These are phyloP conservation scores for Colletotrichum limetticola DNA, from an alignment of 2,329 filamentous ascomycete species.

Conservation along the genomic window DNA sequence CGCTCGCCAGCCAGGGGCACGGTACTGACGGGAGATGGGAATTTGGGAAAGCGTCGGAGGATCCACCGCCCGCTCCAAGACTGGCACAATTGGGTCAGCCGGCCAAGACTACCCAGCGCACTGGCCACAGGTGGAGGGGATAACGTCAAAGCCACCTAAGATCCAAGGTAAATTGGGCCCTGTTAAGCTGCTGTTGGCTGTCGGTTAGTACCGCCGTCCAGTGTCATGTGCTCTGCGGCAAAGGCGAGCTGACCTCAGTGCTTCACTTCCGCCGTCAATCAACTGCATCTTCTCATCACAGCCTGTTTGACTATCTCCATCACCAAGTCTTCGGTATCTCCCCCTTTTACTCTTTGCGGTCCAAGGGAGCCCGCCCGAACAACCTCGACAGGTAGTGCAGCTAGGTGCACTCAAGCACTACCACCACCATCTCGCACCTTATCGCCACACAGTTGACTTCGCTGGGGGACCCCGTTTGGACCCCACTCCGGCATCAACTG, in stretches of 20 bases:
- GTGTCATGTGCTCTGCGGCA: conserved; percentile 32
- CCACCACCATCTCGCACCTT: conserved; percentile 10
- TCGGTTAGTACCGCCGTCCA: conserved; percentile 21
- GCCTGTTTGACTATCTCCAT: conserved; percentile 1
- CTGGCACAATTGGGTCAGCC: conserved; percentile 19
- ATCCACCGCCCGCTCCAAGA: conserved; percentile 5
- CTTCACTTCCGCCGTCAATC: background rate
- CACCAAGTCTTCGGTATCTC: background rate
- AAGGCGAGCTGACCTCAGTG: background rate
- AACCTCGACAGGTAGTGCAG: background rate
- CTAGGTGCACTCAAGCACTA: background rate
- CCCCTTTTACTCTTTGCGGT: background rate
- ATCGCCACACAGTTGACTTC: conserved; percentile 13
- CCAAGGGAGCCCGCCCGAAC: background rate
- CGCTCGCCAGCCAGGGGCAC: background rate
- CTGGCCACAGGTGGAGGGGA: conserved; percentile 25
- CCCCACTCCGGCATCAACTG: conserved; percentile 28
- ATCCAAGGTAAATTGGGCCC: conserved; percentile 3
- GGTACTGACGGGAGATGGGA: background rate
- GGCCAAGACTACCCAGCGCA: conserved; percentile 13
- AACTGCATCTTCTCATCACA: conserved; percentile 15
- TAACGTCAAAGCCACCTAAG: conserved; percentile 33
- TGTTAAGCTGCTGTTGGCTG: conserved; percentile 9
- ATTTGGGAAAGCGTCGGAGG: background rate
- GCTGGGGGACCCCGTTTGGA: conserved; percentile 22